phyloP scores from a whole-genome alignment of 129 eudicot genomes.

The Centella asiatica region DNA sequence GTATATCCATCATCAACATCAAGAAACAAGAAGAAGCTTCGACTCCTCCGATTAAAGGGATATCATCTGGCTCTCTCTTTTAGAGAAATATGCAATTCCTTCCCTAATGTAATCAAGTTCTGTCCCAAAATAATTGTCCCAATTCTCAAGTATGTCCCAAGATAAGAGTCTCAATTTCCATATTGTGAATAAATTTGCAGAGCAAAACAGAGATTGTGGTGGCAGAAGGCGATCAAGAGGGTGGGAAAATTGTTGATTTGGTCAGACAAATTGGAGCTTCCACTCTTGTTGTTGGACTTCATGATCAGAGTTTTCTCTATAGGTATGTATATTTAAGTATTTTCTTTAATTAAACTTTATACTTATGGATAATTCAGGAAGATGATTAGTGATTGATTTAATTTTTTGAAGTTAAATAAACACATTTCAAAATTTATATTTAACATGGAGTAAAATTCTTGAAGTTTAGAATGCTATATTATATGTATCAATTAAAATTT shows the following conservation, averaged over 20 bases:
- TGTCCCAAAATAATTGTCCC: not conserved
- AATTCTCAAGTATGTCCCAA: not conserved
- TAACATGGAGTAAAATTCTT: too few species aligned
- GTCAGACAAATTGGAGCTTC: slow-evolving; percentile 82
- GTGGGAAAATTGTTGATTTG: slow-evolving; percentile 49
- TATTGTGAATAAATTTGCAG: slow-evolving; percentile 28
- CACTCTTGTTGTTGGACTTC: slow-evolving; percentile 77
- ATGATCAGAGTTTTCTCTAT: slow-evolving; percentile 87
- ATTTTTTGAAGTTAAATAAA: not conserved
- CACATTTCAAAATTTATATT: too few species aligned
- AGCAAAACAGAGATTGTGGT: slow-evolving; percentile 88
- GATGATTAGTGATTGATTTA: not conserved
- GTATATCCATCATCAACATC: slow-evolving; percentile 47
- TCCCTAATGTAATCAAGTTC: slow-evolving; percentile 48
- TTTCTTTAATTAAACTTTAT: not conserved
- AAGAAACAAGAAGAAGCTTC: slow-evolving; percentile 51
- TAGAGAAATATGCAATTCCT: slow-evolving; percentile 55
- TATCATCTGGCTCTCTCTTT: slow-evolving; percentile 87
- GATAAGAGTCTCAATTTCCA: not conserved
- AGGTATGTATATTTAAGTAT: slow-evolving; percentile 20
- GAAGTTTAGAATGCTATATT: too few species aligned
- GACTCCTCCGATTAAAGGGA: slow-evolving; percentile 63
- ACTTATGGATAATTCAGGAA: too few species aligned
- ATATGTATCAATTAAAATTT: too few species aligned
- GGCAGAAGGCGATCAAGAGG: slow-evolving; percentile 73